Conservation (phyloP, 352 stramenopile species). For the Phytophthora cryptogea region DNA sequence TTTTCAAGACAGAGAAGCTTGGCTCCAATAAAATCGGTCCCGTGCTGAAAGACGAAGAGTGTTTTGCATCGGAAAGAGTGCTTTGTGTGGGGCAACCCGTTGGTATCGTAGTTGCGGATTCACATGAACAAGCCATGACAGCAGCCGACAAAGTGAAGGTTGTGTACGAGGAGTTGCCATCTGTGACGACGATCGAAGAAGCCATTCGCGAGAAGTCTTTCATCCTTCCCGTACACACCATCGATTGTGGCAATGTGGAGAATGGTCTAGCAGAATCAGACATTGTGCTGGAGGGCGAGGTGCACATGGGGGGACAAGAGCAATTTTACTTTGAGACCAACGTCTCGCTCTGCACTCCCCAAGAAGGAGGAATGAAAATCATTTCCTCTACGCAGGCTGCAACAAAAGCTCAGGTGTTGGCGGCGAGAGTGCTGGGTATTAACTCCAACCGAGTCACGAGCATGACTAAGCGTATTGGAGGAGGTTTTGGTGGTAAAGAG, state of each 20-base stretch:
- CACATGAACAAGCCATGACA: conserved; percentile 72
- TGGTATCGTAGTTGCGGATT: conserved; percentile 84
- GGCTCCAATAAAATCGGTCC: conserved; percentile 81
- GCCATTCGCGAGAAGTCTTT: conserved; percentile 93
- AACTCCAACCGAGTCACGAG: conserved; percentile 91
- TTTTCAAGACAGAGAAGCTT: conserved; percentile 68
- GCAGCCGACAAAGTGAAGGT: conserved; percentile 88
- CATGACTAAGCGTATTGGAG: conserved; percentile 94
- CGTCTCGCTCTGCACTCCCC: conserved; percentile 73
- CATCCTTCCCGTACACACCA: conserved; percentile 80
- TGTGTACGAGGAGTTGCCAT: conserved; percentile 87
- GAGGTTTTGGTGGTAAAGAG: conserved; percentile 97
- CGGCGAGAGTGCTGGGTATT: conserved; percentile 91
- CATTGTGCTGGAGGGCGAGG: conserved; percentile 85
- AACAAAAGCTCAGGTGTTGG: conserved; percentile 92
- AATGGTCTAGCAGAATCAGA: conserved; percentile 69
- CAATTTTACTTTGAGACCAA: conserved; percentile 97
- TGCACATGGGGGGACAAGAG: conserved; percentile 92
- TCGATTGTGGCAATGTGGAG: conserved; percentile 86
- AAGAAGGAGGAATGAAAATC: conserved; percentile 92
- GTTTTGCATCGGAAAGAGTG: conserved; percentile 76
- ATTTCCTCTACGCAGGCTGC: conserved; percentile 94
- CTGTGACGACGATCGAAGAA: conserved; percentile 95
- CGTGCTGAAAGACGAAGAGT: conserved; percentile 88
- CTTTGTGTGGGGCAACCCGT: conserved; percentile 82